Conservation (phyloP, 2,329 filamentous ascomycete genomes). For the Capronia coronata region DNA sequence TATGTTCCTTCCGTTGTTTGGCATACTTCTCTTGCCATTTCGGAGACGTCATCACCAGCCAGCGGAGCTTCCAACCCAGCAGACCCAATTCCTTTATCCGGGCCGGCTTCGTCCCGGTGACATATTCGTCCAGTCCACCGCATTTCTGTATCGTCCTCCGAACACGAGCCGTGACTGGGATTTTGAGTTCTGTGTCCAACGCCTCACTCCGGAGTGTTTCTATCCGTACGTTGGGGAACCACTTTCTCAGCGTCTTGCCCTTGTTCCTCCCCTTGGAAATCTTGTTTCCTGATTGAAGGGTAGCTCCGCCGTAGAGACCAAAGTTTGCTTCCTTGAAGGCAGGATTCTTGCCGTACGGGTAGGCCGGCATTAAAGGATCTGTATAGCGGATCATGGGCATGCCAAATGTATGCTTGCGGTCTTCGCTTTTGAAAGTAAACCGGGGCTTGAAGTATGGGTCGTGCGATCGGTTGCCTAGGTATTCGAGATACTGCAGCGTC, state of each 20-base stretch:
- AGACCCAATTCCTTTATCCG: constrained; percentile 82
- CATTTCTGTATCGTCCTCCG: constrained; percentile 64
- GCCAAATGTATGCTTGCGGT: constrained; percentile 21
- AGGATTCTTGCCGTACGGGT: constrained; percentile 41
- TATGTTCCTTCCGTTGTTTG: constrained; percentile 57
- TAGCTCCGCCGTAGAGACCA: constrained; percentile 44
- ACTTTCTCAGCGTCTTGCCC: constrained; percentile 44
- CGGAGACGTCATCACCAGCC: constrained; percentile 77
- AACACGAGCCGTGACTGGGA: constrained; percentile 43
- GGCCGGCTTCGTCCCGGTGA: constrained; percentile 69
- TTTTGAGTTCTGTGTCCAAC: constrained; percentile 38
- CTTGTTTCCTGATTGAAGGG: constrained; percentile 46
- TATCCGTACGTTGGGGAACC: constrained; percentile 45
- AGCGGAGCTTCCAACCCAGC: constrained; percentile 82
- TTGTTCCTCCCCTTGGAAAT: constrained; percentile 45
- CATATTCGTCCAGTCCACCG: constrained; percentile 85
- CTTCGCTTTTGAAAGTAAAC: constrained; percentile 24
- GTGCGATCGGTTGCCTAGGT: constrained; percentile 11
- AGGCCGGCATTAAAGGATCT: constrained; percentile 37
- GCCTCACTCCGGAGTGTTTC: constrained; percentile 44
- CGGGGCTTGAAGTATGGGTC: constrained; percentile 20
- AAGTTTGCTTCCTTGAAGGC: constrained; percentile 43
- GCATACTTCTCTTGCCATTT: constrained; percentile 61
- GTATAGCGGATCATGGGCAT: constrained; percentile 16
- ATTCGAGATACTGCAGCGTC: constrained; percentile 24